These are phyloP conservation scores for Corniculantispora saksenae DNA, from an alignment of 2,329 filamentous ascomycete genomes.

Conservation along the genomic window DNA sequence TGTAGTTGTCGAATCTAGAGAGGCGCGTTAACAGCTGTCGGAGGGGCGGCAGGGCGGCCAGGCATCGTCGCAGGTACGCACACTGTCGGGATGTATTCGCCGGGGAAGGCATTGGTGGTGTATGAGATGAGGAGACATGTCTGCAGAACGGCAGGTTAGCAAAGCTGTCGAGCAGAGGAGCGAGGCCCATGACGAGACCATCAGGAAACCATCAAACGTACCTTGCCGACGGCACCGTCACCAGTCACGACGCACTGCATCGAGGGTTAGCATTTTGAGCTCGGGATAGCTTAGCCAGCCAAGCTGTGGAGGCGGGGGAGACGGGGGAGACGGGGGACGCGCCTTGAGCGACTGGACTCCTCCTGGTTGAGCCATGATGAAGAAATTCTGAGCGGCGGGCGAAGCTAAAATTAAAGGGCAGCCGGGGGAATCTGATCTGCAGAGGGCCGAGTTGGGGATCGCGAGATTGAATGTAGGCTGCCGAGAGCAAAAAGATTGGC, in stretches of 20 bases:
- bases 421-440: not conserved
- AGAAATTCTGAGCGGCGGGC: constrained; percentile 6
- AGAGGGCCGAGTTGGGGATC: not conserved
- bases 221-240: constrained; percentile 99
- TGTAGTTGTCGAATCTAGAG: constrained; percentile 98
- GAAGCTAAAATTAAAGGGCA: not conserved
- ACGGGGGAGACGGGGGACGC: constrained; percentile 41
- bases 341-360: constrained; percentile 93
- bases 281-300: constrained; percentile 31
- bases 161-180: constrained; percentile 4
- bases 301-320: constrained; percentile 8
- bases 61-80: constrained; percentile 48
- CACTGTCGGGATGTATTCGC: constrained; percentile 99
- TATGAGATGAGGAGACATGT: constrained; percentile 99
- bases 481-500: constrained; percentile 4
- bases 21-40: constrained; percentile 24
- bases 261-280: constrained; percentile 37
- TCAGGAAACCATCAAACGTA: no score
- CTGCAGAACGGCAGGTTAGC: constrained; percentile 51
- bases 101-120: constrained; percentile 99
- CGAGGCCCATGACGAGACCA: not conserved
- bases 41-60: constrained; percentile 15
- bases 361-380: constrained; percentile 74
- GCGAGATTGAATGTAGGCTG: not conserved
- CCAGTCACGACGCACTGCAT: constrained; percentile 93